These are phyloP conservation scores for Rosa multiflora DNA, from an alignment of 306 rosid genomes.

Conservation along the genomic window DNA sequence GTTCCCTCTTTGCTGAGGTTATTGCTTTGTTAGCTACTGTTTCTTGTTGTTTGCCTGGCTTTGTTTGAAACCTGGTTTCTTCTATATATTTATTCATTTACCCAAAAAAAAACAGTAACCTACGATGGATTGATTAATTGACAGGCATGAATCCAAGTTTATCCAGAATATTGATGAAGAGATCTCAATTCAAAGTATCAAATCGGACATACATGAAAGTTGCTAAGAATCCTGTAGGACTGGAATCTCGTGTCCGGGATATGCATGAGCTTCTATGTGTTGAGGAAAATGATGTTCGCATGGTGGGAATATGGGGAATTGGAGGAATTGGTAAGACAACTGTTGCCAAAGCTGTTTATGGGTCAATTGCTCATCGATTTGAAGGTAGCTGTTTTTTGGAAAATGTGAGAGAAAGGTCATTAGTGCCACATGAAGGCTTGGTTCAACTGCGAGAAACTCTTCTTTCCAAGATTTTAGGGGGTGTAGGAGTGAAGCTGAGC, in stretches of 20 bases:
- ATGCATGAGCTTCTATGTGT: neutral
- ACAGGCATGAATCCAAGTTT: conserved; percentile 4
- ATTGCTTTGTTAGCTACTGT: too few relatives aligned
- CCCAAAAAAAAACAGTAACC: too few relatives aligned
- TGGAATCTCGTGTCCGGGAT: conserved; percentile 6
- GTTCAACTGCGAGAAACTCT: too few relatives aligned
- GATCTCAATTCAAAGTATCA: neutral
- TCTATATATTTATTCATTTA: too few relatives aligned
- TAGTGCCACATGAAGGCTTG: too few relatives aligned
- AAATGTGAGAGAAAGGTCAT: too few relatives aligned
- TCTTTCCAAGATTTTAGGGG: too few relatives aligned
- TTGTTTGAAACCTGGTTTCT: too few relatives aligned
- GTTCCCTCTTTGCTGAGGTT: too few relatives aligned
- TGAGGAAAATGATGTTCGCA: neutral
- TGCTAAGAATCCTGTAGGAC: conserved; percentile 15
- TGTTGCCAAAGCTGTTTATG: conserved; percentile 2
- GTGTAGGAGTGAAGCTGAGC: too few relatives aligned
- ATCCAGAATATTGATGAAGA: neutral
- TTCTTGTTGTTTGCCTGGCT: too few relatives aligned
- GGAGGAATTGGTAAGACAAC: conserved; percentile 10
- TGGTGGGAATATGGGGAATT: conserved; percentile 7
- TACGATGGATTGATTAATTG: neutral
- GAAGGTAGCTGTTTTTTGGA: conserved; percentile 6
- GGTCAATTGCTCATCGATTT: neutral
- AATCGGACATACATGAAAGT: conserved; percentile 5